Base-by-base conservation (phyloP, 169 alveolate species). In the Besnoitia besnoiti region DNA sequence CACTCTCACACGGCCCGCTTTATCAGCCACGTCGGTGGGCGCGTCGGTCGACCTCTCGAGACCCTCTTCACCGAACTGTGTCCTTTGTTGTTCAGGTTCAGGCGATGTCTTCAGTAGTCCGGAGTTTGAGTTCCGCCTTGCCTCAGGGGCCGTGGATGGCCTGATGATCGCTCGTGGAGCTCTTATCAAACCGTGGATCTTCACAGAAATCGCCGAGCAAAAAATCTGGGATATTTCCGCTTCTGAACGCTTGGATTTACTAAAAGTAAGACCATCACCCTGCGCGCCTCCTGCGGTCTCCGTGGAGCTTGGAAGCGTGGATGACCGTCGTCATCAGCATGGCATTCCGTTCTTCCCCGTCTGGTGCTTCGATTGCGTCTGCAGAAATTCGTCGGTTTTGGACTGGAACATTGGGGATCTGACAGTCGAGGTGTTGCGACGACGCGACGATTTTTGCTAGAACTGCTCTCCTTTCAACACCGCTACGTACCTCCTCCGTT, bases 331-430 rank as follows among this genome's bases (percentile, higher is more conserved):
- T n/a, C n/a, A n/a, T n/a, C n/a, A n/a, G n/a, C n/a, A n/a, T n/a
- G n/a, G n/a, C n/a, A n/a, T n/a, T n/a, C n/a, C n/a, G n/a, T n/a
- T n/a, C n/a, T n/a, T n/a, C n/a, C n/a, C n/a, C n/a, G n/a, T n/a
- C n/a, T n/a, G n/a, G 59, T 49, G 59, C 59, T 7, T 49, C 59
- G 59, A 49, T 16, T 49, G 59, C 16, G 59, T 49, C 59, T 77
- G n/a, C 87, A 85, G 92, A 93, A 94, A 47, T 96, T 90, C 90
- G 97, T 94, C 59, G 89, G 92, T 47, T 95, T 85, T 90, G 98
- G 97, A 0, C 95, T 96, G 19, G 96, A 95, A 62, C 97, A 96
- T 89, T 97, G 98, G 98, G 98, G 98, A 40, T 92, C 97, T 61
- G 98, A 97, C 89, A 91, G 93, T 37, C 93, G 96, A 50, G 98